Base-by-base conservation (phyloP, 805 yeast species). In the Yarrowia yakushimensis region DNA sequence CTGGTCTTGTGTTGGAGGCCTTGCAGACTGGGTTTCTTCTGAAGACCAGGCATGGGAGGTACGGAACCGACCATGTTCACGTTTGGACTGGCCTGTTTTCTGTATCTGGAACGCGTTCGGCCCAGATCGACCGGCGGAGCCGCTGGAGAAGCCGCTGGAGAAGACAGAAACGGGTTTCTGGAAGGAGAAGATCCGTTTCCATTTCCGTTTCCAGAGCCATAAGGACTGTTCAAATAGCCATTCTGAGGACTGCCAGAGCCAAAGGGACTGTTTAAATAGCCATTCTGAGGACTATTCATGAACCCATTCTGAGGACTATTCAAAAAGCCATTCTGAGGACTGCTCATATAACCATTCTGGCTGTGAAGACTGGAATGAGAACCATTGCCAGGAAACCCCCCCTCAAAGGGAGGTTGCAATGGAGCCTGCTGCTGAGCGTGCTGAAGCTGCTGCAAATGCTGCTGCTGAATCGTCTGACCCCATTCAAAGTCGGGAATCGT, bases 401-500 rank as follows among this genome's bases (percentile, higher is more conserved):
- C 27, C 13, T 46, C 39, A n/a, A 48, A 48, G 3, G 55, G 55
- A 7, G 55, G 55, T 18, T 48, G 55, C 30, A 48, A 9, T 10
- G 55, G 55, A 13, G 55, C 55, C 55, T 48, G 37, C 4, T 15
- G 4, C 39, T 48, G 55, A 2, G 30, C 39, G 17, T 48, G 39
- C 30, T 48, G 39, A 12, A 48, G 55, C 39, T 48, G 55, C 30
- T 48, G 55, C 11, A 48, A 10, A 18, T 48, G 55, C 30, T 48
- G 55, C 22, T 48, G 37, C 20, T 48, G 55, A 18, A 48, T 36
- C 7, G 23, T 12, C 15, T 52, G 43, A 13, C 43, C 59, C 59
- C 59, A 52, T 3, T 52, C 59, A 36, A 52, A 52, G 42, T 52
- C 59, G 4, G 59, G 59, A 12, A 52, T 52, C 8, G 43, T 36